A percentile compares a stretch with the other conserved stretches of the same genome.
Conservation (phyloP, 1,284 basidiomycete genomes). For the Ganoderma multipileum region DNA sequence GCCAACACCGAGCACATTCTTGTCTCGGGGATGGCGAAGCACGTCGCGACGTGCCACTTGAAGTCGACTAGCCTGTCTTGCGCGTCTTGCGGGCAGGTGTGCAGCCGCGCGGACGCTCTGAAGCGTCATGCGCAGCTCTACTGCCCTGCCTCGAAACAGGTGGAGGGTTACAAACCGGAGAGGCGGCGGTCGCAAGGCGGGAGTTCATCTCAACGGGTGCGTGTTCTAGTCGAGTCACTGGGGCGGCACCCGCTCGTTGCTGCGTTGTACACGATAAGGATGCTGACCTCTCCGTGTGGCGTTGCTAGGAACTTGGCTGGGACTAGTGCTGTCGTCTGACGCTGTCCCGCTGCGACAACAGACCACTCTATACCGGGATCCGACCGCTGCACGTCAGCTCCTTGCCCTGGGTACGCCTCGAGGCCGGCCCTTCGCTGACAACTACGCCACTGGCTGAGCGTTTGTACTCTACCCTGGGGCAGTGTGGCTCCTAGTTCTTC, state of each 20-base stretch:
- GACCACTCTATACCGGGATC: background rate
- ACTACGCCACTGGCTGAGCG: background rate
- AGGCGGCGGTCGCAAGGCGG: background rate
- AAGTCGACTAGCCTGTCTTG: slow-evolving; percentile 19
- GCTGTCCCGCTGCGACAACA: background rate
- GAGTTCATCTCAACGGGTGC: background rate
- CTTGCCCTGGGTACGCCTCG: background rate
- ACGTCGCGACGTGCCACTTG: slow-evolving; percentile 28
- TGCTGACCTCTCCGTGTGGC: background rate
- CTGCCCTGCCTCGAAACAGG: background rate
- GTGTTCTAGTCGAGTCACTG: background rate
- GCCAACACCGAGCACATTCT: slow-evolving; percentile 8
- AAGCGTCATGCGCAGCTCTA: slow-evolving; percentile 19
- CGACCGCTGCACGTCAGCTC: background rate
- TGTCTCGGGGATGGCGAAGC: slow-evolving; percentile 25
- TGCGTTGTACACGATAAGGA: background rate
- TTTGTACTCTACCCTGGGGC: background rate
- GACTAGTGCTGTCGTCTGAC: background rate
- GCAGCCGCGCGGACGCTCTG: slow-evolving; percentile 24
- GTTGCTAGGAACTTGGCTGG: background rate
- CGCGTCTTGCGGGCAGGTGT: slow-evolving; percentile 19
- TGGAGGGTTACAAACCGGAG: background rate
- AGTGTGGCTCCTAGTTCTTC: background rate
- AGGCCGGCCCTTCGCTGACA: background rate
- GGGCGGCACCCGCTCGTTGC: background rate